Base-by-base conservation (phyloP, 2,329 filamentous ascomycete genomes). In the Beauveria sp. region DNA sequence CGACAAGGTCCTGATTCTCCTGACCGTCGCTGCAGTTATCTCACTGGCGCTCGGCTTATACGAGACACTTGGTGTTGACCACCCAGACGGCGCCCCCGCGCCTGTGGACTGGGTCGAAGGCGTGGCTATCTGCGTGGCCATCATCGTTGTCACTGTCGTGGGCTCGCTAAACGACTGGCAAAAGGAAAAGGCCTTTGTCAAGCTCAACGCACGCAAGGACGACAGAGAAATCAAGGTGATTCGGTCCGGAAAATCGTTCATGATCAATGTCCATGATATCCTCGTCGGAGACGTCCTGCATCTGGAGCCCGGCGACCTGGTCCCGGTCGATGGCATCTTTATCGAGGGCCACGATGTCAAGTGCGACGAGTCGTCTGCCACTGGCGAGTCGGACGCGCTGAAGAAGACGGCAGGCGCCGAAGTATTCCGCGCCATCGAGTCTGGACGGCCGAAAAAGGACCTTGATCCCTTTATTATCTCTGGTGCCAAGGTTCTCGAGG, bases 281-380 rank as follows among this genome's bases (percentile, higher is more conserved):
- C 79, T 87, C 61, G 87, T 87, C 6, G 88, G 88, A 50, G 88
- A 91, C 69, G 79, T 91, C 2, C 77, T 90, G 63, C 82, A 88
- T 69, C 75, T 91, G 10, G 84, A 86, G 63, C 84, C 87, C 1
- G 88, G 88, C 63, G 87, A 91, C 67, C 78, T 89, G 60, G 80
- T 90, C 43, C 87, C 88, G 0, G 87, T 86, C 1, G 88, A 91
- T 68, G 88, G 88, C 6, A 79, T 90, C 58, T 83, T 90, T 63
- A 85, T 90, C 63, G 77, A 80, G 20, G 77, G 78, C 6, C 76
- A 76, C 63, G 71, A 73, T 3, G 67, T 80, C 62, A 78, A 87
- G 70, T 91, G 87, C 67, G 88, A 90, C 66, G 88, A 91, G 68
- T 89, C 86, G 3, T 89, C 87, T 12, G 85, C 86, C 1, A 90